These are phyloP conservation scores for Sarcodon aspratus DNA, from an alignment of 768 basidiomycete species.

Conservation along the genomic window DNA sequence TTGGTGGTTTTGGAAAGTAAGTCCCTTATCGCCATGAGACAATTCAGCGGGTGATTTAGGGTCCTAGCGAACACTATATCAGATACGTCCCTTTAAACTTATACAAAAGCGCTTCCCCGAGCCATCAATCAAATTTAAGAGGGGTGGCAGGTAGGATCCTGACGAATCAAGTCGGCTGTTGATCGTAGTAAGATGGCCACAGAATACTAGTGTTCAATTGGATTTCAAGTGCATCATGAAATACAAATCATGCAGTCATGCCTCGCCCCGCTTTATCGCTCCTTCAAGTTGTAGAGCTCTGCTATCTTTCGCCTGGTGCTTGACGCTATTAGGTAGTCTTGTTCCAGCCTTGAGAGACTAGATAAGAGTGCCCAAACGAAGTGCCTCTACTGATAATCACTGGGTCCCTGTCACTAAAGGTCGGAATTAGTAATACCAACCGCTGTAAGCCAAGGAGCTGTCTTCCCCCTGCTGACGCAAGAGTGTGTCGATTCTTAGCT, in stretches of 20 bases:
- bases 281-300: conserved; percentile 74
- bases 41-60: neutral
- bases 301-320: too few species aligned
- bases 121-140: neutral
- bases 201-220: neutral
- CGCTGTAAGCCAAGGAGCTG: conserved; percentile 10
- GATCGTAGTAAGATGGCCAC: too few species aligned
- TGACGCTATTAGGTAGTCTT: too few species aligned
- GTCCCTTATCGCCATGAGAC: conserved; percentile 6
- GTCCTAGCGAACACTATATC: conserved; percentile 35
- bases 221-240: conserved; percentile 1
- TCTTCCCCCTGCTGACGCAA: conserved; percentile 43
- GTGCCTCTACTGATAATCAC: too few species aligned
- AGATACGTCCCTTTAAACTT: conserved; percentile 35
- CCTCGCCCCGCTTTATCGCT: conserved; percentile 60
- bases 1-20: conserved; percentile 42
- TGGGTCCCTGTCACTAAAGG: too few species aligned
- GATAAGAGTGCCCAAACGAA: conserved; percentile 59
- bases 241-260: neutral
- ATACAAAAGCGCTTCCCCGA: conserved; percentile 22
- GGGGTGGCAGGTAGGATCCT: conserved; percentile 9
- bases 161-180: conserved; percentile 4
- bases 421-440: conserved; percentile 21
- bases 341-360: conserved; percentile 79
- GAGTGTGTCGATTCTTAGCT: conserved; percentile 60